Conservation (phyloP, 352 stramenopile species). For the Aphanomyces stellatus region DNA sequence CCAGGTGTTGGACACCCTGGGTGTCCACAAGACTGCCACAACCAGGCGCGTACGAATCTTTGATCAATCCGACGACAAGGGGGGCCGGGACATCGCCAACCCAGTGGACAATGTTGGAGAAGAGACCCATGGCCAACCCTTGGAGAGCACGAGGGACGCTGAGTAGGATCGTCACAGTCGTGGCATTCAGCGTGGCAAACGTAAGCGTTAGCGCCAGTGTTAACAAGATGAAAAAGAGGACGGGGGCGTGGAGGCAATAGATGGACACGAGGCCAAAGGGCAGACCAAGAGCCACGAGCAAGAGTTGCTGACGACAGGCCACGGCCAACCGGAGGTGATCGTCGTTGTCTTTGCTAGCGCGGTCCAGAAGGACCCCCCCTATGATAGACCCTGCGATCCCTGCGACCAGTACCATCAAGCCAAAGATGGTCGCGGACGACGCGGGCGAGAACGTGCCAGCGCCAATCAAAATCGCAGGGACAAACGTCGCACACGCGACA, state of each 20-base stretch:
- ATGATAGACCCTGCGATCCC: not conserved
- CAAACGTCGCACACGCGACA: not conserved
- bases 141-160: not conserved
- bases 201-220: not conserved
- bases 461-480: not conserved
- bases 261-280: not conserved
- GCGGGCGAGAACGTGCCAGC: not conserved
- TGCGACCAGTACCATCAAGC: not conserved
- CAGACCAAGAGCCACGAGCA: not conserved
- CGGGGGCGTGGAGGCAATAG: not conserved
- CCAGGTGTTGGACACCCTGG: no score
- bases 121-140: not conserved
- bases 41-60: not conserved
- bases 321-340: not conserved
- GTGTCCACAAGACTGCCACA: no score
- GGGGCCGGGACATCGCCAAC: not conserved
- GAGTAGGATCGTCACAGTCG: not conserved
- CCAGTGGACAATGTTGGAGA: not conserved
- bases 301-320: not conserved
- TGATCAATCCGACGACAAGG: not conserved
- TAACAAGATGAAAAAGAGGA: not conserved
- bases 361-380: no score
- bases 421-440: not conserved
- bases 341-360: no score
- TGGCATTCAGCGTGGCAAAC: not conserved